These are phyloP conservation scores for Solanum corneliomulleri DNA, from an alignment of 257 asterid genomes.

Conservation along the genomic window DNA sequence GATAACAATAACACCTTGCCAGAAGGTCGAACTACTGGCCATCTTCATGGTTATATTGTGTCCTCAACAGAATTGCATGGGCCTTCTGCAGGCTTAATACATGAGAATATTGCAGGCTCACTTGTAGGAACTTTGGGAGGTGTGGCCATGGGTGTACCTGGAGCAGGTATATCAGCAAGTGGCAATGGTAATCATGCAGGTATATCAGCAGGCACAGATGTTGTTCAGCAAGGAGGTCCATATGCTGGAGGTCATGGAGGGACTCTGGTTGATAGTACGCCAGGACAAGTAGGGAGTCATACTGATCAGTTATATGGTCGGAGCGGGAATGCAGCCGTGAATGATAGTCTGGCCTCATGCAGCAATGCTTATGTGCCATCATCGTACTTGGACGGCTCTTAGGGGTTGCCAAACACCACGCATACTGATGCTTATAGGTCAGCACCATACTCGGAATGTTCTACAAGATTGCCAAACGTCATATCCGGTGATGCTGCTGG, in stretches of 20 bases:
- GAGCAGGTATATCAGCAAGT: conserved; percentile 7
- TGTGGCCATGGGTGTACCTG: conserved; percentile 15
- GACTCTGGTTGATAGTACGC: background rate
- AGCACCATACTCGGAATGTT: conserved; percentile 32
- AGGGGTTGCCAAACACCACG: background rate
- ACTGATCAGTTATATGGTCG: conserved; percentile 19
- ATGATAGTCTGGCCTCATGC: background rate
- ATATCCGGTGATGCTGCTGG: conserved; percentile 13
- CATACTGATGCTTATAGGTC: conserved; percentile 13
- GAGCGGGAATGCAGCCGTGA: background rate
- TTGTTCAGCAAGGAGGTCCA: conserved; percentile 16
- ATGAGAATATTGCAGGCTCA: background rate
- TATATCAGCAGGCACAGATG: background rate
- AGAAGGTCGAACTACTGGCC: conserved; percentile 9
- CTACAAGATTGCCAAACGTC: conserved; percentile 28
- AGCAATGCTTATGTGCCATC: conserved; percentile 1
- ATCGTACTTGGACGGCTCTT: background rate
- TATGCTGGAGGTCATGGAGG: conserved; percentile 8
- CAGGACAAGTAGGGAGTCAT: background rate
- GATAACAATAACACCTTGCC: background rate
- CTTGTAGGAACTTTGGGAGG: background rate
- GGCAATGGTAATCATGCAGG: background rate
- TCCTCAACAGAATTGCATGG: background rate
- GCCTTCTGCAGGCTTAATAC: background rate
- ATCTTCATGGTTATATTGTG: background rate